Base-by-base conservation (phyloP, 1,284 basidiomycete species). In the Sutorius eximius region DNA sequence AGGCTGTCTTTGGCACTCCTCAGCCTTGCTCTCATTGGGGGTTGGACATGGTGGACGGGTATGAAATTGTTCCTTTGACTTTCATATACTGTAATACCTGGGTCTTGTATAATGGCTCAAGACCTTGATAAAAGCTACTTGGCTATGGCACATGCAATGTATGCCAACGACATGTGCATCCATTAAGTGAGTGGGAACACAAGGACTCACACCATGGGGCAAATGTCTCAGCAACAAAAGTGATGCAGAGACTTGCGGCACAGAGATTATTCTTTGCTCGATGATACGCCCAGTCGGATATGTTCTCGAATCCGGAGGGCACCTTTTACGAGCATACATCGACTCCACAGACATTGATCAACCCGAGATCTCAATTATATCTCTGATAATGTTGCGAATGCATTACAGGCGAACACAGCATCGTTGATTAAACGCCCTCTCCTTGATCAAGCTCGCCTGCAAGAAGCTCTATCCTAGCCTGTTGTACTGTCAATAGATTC, bases 251-350 rank as follows among this genome's bases (percentile, higher is more conserved):
- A 40, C 15, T 27, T 34, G 34, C 2, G 43, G 38, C 36, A 45
- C 33, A 30, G 12, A 42, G 37, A 22, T 72, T 68, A 53, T 71
- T 85, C 47, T 85, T 59, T 81, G 89, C 88, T 89, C 86, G 84
- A 87, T 77, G 71, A 91, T 91, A 91, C 89, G 85, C 89, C 87
- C 75, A 60, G 67, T 80, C 81, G 82, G 80, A 75, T 81, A 79
- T 74, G 72, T 65, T 65, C 78, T 89, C 76, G 66, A 59, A 77
- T 81, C 83, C 81, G 82, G 66, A 76, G 72, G 85, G 89, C 86
- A 91, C 89, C 89, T 90, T 87, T 52, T 87, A 87, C 83, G 77
- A 89, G 88, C 89, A 80, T 59, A 34, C 16, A 30, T 46, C 22
- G 33, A 8, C 36, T 47, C 16, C 11, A 44, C 10, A 37, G 48